Conservation (phyloP, 1,284 basidiomycete genomes). For the Tremellales sp. region DNA sequence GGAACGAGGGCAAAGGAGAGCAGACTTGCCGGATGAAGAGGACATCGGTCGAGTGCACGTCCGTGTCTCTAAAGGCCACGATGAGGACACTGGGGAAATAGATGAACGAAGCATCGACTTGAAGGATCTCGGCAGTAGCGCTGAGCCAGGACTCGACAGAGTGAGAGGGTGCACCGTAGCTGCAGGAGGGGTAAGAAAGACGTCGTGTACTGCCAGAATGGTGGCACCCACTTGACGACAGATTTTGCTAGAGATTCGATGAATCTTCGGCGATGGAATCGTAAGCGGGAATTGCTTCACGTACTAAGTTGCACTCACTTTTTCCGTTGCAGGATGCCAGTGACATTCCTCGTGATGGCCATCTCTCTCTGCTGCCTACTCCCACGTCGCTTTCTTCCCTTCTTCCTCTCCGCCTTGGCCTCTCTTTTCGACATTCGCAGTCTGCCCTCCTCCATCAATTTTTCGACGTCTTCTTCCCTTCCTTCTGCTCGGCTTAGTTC, state of each 20-base stretch:
- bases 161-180: conserved; percentile 33
- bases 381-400: conserved; percentile 14
- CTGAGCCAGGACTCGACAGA: conserved; percentile 32
- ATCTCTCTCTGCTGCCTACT: conserved; percentile 30
- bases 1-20: no score
- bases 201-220: neutral
- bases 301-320: conserved; percentile 11
- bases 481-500: neutral
- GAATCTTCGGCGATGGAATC: conserved; percentile 14
- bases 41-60: conserved; percentile 31
- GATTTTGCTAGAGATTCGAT: conserved; percentile 34
- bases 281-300: neutral
- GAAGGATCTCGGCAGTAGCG: conserved; percentile 29
- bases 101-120: conserved; percentile 32
- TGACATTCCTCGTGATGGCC: conserved; percentile 31
- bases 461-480: conserved; percentile 7
- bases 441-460: conserved; percentile 12
- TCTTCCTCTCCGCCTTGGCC: neutral
- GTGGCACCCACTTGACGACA: conserved; percentile 30
- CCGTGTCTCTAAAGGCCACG: conserved; percentile 29
- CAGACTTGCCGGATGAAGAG: conserved; percentile 21
- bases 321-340: conserved; percentile 29
- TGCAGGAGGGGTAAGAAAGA: no score
- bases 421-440: conserved; percentile 1
- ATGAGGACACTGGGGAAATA: conserved; percentile 33